phyloP scores from a whole-genome alignment of 164 flowering plant genomes.

The Piper longum region DNA sequence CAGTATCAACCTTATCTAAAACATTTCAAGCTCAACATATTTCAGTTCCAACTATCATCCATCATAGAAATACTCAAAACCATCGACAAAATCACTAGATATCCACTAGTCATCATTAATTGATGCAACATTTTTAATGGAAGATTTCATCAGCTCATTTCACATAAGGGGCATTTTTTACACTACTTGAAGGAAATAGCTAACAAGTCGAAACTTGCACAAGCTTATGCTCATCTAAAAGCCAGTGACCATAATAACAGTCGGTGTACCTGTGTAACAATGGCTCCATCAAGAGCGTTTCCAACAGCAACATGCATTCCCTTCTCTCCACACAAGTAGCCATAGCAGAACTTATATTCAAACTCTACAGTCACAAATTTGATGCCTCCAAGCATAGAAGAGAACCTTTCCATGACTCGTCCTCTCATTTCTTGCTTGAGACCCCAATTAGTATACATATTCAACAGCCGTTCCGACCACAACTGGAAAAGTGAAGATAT shows the following conservation, averaged over 20 bases:
- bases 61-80: too few relatives aligned
- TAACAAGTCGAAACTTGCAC: too few relatives aligned
- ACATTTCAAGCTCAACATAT: too few relatives aligned
- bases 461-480: constrained; percentile 57
- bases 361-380: constrained; percentile 58
- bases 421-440: constrained; percentile 55
- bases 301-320: constrained; percentile 50
- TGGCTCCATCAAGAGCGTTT: constrained; percentile 18
- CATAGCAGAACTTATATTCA: constrained; percentile 65
- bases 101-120: too few relatives aligned
- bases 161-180: too few relatives aligned
- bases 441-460: constrained; percentile 80
- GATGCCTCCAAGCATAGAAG: constrained; percentile 37
- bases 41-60: too few relatives aligned
- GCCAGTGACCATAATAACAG: background rate
- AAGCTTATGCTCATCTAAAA: too few relatives aligned
- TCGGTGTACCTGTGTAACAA: constrained; percentile 29
- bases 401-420: constrained; percentile 42
- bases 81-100: too few relatives aligned
- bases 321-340: constrained; percentile 70
- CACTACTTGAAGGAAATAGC: too few relatives aligned
- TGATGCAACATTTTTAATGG: too few relatives aligned
- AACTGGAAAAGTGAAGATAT: constrained; percentile 24
- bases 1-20: too few relatives aligned
- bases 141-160: too few relatives aligned